Base-by-base conservation (phyloP, 306 rosid genomes). In the Urtica urens region DNA sequence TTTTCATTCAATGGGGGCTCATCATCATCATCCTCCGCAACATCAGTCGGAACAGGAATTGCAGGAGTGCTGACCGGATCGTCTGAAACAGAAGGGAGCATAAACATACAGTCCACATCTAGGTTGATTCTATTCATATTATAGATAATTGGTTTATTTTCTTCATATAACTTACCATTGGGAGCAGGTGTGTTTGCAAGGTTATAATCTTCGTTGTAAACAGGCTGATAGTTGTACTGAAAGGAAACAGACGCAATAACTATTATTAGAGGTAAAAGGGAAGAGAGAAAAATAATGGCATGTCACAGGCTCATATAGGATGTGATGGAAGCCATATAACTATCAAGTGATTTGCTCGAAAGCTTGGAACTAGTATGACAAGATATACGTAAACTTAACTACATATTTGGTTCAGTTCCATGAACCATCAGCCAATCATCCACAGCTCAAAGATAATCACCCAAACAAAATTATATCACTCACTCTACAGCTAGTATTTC, bases 181-280 rank as follows among this genome's bases (percentile, higher is more conserved):
- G 99, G 93, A 69, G 94, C 94, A 50, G 96, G 99, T 49, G 99
- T 92, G 66, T 76, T 82, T 33, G 99, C 84, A 61, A 82, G 29
- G 60, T 86, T 92, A 82, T 92, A 92, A 70, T 92, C 99, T 73
- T 92, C 99, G 51, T 29, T 92, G 57, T 13, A 85, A 42, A 35
- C 85, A 53, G 72, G 86, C 67, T 76, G 87, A 66, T 92, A 86
- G 57, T 79, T 78, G 78, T 82, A 92, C 65, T 13, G 23, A 50
- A 21, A 24, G 38, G 37, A 18, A 37, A n/a, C n/a, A n/a, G n/a
- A n/a, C n/a, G n/a, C n/a, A n/a, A n/a, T n/a, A n/a, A n/a, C n/a
- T n/a, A n/a, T n/a, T n/a, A n/a, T n/a, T n/a, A n/a, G n/a, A 18
- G 23, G 60, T 23, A 18, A 23, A 23, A 38, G 37, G 27, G 34